These are phyloP conservation scores for Globisporangium nodosum DNA, from an alignment of 352 stramenopile species.

Conservation along the genomic window DNA sequence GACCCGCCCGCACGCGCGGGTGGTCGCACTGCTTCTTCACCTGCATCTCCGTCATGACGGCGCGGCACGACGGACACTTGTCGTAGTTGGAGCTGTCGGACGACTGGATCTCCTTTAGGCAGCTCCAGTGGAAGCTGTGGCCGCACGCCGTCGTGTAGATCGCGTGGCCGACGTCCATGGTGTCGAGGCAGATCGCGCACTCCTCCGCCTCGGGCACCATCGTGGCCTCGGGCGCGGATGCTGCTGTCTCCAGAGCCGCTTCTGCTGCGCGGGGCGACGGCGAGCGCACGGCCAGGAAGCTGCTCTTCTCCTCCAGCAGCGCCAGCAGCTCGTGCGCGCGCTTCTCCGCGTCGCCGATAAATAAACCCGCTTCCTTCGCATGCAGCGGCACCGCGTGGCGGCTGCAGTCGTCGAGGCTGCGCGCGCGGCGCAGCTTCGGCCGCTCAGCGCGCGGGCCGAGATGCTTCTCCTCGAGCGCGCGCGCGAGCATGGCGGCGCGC, in stretches of 20 bases:
- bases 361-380: conserved; percentile 40
- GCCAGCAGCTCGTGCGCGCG: conserved; percentile 38
- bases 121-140: conserved; percentile 84
- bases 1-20: conserved; percentile 67
- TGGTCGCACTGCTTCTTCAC: conserved; percentile 83
- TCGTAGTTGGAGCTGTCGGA: conserved; percentile 80
- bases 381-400: conserved; percentile 22
- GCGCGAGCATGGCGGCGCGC: conserved; percentile 36
- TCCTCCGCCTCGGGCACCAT: conserved; percentile 67
- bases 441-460: conserved; percentile 47
- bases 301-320: conserved; percentile 17
- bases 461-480: conserved; percentile 50
- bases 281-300: conserved; percentile 8
- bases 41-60: conserved; percentile 75
- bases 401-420: conserved; percentile 53
- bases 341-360: conserved; percentile 58
- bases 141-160: conserved; percentile 82
- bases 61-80: conserved; percentile 76
- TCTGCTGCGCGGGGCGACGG: not conserved
- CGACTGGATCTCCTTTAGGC: conserved; percentile 76
- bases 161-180: conserved; percentile 71
- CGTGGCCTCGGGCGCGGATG: conserved; percentile 15
- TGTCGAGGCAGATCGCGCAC: conserved; percentile 81
- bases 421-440: conserved; percentile 28
- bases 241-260: conserved; percentile 12